A percentile compares a stretch with the other conserved stretches of the same genome.
These are phyloP conservation scores for Lignosus rhinocerotis DNA, from an alignment of 1,284 basidiomycete genomes.

Conservation along the genomic window DNA sequence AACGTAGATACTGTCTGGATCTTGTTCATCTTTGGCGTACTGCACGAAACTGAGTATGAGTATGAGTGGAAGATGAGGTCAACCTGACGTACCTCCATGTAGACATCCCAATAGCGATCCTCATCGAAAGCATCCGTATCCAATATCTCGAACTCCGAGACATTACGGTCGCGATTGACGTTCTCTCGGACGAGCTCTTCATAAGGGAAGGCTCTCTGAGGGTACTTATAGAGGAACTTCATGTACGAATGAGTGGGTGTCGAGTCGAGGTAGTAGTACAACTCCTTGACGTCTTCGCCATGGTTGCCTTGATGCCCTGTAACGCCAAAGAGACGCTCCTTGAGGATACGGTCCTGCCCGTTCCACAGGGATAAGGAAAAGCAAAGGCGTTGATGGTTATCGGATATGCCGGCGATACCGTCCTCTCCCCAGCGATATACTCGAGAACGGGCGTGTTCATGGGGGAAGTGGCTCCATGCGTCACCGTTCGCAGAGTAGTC, in stretches of 20 bases:
- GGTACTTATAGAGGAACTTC: constrained; percentile 99
- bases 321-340: constrained; percentile 93
- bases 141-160: constrained; percentile 90
- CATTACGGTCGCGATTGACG: constrained; percentile 79
- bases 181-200: constrained; percentile 91
- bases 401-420: constrained; percentile 93
- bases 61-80: constrained; percentile 13
- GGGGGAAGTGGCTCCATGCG: constrained; percentile 97
- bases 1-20: constrained; percentile 86
- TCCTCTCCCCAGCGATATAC: constrained; percentile 99
- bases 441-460: constrained; percentile 91
- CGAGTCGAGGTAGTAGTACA: constrained; percentile 98
- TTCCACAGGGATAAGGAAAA: constrained; percentile 95
- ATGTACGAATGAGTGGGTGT: constrained; percentile 99
- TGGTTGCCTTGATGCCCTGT: constrained; percentile 98
- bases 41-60: constrained; percentile 40
- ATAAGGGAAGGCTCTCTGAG: constrained; percentile 90
- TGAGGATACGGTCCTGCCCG: constrained; percentile 90
- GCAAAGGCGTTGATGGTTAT: constrained; percentile 94
- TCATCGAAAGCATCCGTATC: constrained; percentile 93
- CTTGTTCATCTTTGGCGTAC: constrained; percentile 97
- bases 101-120: constrained; percentile 97
- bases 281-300: constrained; percentile 97
- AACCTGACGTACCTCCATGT: constrained; percentile 73
- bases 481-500: constrained; percentile 97